Evolutionary conservation across 2,329 filamentous ascomycete genomes (phyloP).

Genomic region (Penicillium frequentans): DNA sequence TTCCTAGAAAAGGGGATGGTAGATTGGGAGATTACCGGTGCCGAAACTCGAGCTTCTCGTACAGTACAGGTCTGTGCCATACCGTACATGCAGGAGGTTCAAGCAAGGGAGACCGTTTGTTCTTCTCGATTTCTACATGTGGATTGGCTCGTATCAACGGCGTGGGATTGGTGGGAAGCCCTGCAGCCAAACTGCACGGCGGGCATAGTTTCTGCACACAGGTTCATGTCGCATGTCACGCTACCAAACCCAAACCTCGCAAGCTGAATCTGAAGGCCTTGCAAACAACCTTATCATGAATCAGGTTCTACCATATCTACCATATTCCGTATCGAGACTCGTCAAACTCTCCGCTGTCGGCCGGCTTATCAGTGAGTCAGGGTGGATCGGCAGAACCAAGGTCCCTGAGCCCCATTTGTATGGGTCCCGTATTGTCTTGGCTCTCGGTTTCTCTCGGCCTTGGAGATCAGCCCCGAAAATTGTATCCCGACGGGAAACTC

Average conservation of each 20-base stretch:
- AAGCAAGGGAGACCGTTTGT: neutral
- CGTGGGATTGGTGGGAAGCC: neutral
- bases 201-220: neutral
- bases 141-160: neutral
- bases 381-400: neutral
- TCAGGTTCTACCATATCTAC: no score
- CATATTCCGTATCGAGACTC: no score
- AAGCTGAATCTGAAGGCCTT: neutral
- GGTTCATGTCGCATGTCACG: neutral
- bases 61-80: neutral
- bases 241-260: neutral
- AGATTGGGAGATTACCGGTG: neutral
- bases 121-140: neutral
- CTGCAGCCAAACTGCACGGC: neutral
- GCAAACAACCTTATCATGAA: neutral
- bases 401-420: neutral
- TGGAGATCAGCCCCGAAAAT: neutral
- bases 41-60: neutral
- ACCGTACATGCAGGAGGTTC: neutral
- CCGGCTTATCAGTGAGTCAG: neutral
- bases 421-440: slow-evolving; percentile 6
- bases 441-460: slow-evolving; percentile 14
- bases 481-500: neutral
- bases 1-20: neutral
- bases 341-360: neutral